Conservation (phyloP, 192 early-diverging fungal species). For the Pecoramyces ruminantium region DNA sequence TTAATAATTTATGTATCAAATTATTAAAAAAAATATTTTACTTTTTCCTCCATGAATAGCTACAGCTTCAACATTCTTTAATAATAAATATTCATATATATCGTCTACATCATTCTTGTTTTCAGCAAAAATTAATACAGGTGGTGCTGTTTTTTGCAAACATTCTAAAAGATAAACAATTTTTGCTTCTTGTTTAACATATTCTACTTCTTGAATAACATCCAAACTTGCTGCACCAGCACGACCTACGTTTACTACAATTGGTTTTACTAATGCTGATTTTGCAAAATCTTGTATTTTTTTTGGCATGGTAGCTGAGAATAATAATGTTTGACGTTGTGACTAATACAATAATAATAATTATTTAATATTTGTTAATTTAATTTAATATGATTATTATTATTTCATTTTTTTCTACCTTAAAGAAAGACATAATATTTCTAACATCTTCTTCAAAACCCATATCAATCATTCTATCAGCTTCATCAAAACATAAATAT, state of each 20-base stretch:
- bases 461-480: slow-evolving; percentile 97
- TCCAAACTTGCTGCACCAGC: slow-evolving; percentile 92
- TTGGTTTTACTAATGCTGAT: slow-evolving; percentile 69
- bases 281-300: slow-evolving; percentile 95
- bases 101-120: slow-evolving; percentile 99
- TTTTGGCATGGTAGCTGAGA: slow-evolving; percentile 93
- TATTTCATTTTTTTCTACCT: slow-evolving; percentile 10
- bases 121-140: slow-evolving; percentile 88
- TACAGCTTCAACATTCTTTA: slow-evolving; percentile 87
- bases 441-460: slow-evolving; percentile 96
- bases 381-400: too few relatives aligned
- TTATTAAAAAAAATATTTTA: slow-evolving; percentile 9
- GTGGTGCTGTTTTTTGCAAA: slow-evolving; percentile 90
- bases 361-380: too few relatives aligned
- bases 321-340: slow-evolving; percentile 93
- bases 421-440: slow-evolving; percentile 90
- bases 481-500: slow-evolving; percentile 87
- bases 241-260: slow-evolving; percentile 93
- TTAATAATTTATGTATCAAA: too few relatives aligned
- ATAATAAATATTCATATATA: slow-evolving; percentile 86
- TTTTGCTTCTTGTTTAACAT: slow-evolving; percentile 89
- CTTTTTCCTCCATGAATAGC: slow-evolving; percentile 91
- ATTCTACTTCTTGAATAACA: slow-evolving; percentile 94
- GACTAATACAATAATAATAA: slow-evolving; percentile 16
- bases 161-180: slow-evolving; percentile 89